Evolutionary conservation across 176 grass and related monocot species (phyloP), one percentile per base, ranked within the genome.

Genomic region (Chloris gayana): DNA sequence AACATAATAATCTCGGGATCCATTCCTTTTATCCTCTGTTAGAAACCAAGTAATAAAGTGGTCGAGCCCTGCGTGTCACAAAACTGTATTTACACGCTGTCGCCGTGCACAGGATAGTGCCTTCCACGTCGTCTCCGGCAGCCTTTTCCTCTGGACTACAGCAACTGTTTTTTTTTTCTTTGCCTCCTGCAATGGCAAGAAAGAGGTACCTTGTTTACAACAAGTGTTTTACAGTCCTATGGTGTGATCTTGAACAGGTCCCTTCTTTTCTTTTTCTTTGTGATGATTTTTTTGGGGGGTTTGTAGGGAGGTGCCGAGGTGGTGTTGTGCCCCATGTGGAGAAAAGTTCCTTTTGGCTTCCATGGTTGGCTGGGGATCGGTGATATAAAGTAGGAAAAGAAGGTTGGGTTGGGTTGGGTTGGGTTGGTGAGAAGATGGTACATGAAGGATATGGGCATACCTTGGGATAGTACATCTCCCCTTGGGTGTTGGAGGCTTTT

Each of bases 301-400:
- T 37, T 37, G 35, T 37, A 3, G 35, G 35, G 35, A 63, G 30
- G 83, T 57, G 14, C 22, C 33, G 35, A 63, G 30, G 83, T 57
- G 14, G 54, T 64, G 62, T 19, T 19, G 41, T 34, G 56, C 9
- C 41, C 56, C 67, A 86, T 76, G 65, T 78, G 45, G 65, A 50
- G 37, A 54, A 91, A 91, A 84, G 65, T 29, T 34, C 13, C 64
- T 65, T 87, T 82, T 29, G 25, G 53, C 37, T 69, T 47, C 54
- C 35, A 56, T 50, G 69, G 44, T 46, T 73, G 61, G 70, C 45
- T 61, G 76, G 80, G 59, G 69, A 60, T 85, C 62, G 80, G 81
- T 72, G 85, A 87, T 91, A 91, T 80, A 93, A 93, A 91, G 81
- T 38, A 69, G 65, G 79, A 68, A 80, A 77, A 61, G 68, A 46